Evolutionary conservation across 805 yeast species (phyloP).

Genomic region (Pichia occidentalis): DNA sequence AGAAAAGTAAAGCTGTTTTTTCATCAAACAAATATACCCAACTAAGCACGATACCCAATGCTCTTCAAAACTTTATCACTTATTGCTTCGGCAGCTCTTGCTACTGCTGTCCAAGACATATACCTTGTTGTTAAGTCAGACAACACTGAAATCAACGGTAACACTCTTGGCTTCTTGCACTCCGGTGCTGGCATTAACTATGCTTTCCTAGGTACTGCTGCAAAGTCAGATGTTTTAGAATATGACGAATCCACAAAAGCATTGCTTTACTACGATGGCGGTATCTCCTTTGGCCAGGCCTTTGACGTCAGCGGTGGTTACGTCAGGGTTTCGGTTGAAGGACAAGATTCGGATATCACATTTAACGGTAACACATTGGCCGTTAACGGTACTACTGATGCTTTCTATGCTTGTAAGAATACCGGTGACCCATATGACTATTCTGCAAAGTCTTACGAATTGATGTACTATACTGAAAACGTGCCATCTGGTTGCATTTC

Average conservation of each 20-base stretch:
- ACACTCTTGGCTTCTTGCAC: constrained; percentile 28
- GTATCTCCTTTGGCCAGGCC: constrained; percentile 1
- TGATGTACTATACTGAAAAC: constrained; percentile 24
- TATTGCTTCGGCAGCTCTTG: not conserved
- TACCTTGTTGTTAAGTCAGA: constrained; percentile 23
- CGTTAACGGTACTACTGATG: constrained; percentile 27
- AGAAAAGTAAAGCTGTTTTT: too few species aligned
- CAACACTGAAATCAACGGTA: constrained; percentile 23
- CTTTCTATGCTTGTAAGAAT: constrained; percentile 39
- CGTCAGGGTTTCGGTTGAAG: constrained; percentile 14
- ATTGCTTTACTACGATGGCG: constrained; percentile 16
- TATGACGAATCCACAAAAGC: constrained; percentile 18
- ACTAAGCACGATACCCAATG: too few species aligned
- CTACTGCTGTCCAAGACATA: constrained; percentile 15
- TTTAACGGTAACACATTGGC: constrained; percentile 24
- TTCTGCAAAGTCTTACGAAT: constrained; percentile 27
- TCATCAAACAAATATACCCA: too few species aligned
- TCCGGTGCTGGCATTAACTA: constrained; percentile 44
- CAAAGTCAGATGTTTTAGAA: constrained; percentile 1
- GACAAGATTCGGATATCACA: constrained; percentile 12
- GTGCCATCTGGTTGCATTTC: constrained; percentile 21
- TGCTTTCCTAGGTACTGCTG: constrained; percentile 22
- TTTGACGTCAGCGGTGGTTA: constrained; percentile 6
- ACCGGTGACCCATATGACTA: constrained; percentile 39
- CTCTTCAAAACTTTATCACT: too few species aligned